A percentile compares a stretch with the other conserved stretches of the same genome.
Conservation (phyloP, 2,329 filamentous ascomycete genomes). For the Eutypella sp. region DNA sequence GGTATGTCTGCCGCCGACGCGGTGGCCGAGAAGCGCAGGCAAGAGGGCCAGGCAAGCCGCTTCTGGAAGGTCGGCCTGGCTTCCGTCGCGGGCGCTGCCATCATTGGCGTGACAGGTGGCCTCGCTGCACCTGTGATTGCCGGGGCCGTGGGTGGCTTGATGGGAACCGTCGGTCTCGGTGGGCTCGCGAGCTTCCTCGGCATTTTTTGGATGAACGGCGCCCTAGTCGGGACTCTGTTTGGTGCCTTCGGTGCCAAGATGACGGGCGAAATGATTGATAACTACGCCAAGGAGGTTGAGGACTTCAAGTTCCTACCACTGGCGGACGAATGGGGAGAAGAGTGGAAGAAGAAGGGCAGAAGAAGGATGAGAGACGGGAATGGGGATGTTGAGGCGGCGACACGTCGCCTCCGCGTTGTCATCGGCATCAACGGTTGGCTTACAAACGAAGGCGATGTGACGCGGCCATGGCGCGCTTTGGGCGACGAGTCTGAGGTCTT, state of each 20-base stretch:
- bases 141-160: constrained; percentile 76
- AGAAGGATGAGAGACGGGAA: too few relatives aligned
- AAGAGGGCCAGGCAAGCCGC: constrained; percentile 64
- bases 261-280: constrained; percentile 79
- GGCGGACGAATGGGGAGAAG: constrained; percentile 38
- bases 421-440: constrained; percentile 89
- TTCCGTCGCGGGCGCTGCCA: constrained; percentile 77
- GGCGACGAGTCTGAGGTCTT: constrained; percentile 72
- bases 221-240: constrained; percentile 81
- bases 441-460: constrained; percentile 66
- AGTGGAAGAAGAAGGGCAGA: constrained; percentile 23
- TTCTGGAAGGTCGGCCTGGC: constrained; percentile 91
- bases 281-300: constrained; percentile 81
- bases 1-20: constrained; percentile 71
- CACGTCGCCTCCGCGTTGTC: constrained; percentile 65
- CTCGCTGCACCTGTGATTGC: constrained; percentile 86
- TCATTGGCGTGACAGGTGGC: constrained; percentile 89
- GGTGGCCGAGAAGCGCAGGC: constrained; percentile 67
- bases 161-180: constrained; percentile 80
- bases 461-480: constrained; percentile 74
- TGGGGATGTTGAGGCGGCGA: too few relatives aligned
- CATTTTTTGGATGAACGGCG: constrained; percentile 78
- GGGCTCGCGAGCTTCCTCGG: constrained; percentile 83
- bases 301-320: constrained; percentile 78
- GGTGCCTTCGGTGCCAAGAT: constrained; percentile 81